phyloP scores from a whole-genome alignment of 2,329 filamentous ascomycete genomes.

The Penicillium sp. region DNA sequence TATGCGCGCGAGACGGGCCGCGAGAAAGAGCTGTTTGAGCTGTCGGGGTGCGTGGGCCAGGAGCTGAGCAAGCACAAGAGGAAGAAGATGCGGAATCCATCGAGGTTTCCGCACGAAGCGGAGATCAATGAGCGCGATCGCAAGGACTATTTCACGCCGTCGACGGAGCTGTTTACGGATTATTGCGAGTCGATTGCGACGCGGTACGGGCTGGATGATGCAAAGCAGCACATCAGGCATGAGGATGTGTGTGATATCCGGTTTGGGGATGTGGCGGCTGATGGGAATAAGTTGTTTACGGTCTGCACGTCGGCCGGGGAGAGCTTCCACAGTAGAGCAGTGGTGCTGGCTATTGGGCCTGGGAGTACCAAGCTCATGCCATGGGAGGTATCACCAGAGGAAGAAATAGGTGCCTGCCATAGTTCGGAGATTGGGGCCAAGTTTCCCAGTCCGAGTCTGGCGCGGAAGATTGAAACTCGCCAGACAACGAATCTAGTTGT shows the following conservation, averaged over 20 bases:
- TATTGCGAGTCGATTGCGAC: conserved; percentile 57
- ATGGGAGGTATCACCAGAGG: conserved; percentile 36
- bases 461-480: conserved; percentile 49
- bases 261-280: conserved; percentile 49
- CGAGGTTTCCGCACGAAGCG: conserved; percentile 34
- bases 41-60: conserved; percentile 70
- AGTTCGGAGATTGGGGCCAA: conserved; percentile 57
- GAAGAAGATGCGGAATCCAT: conserved; percentile 58
- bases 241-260: conserved; percentile 60
- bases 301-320: conserved; percentile 51
- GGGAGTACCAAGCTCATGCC: conserved; percentile 56
- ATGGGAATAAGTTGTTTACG: conserved; percentile 57
- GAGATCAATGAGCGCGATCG: conserved; percentile 63
- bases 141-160: conserved; percentile 67
- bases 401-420: conserved; percentile 55
- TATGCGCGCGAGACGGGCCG: conserved; percentile 61
- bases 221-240: conserved; percentile 52
- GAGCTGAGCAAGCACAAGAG: conserved; percentile 73
- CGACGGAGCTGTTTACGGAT: conserved; percentile 57
- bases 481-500: conserved; percentile 62
- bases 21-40: conserved; percentile 64
- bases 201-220: conserved; percentile 54
- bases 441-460: conserved; percentile 54
- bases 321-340: conserved; percentile 56
- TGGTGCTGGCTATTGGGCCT: conserved; percentile 68